Percentiles rank a stretch among this genome's conserved stretches.
Evolutionary conservation across 2,329 filamentous ascomycete genomes (phyloP).

Genomic region (Aspergillus oerlinghausenensis): DNA sequence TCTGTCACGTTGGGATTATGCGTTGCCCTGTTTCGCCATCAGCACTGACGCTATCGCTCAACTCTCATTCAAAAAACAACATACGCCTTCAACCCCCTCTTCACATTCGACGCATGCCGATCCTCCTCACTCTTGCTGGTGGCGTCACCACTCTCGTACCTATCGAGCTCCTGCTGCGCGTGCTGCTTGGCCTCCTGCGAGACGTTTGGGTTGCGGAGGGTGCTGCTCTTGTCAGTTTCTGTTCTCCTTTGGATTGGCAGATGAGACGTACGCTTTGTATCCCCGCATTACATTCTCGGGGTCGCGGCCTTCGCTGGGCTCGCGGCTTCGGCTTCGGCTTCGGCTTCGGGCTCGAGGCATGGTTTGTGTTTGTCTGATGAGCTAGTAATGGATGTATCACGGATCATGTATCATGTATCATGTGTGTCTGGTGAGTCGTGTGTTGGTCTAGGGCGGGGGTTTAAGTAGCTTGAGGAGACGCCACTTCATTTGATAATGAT

Average conservation of each 20-base stretch:
- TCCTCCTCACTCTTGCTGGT: constrained; percentile 12
- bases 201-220: constrained; percentile 16
- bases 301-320: background rate
- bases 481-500: background rate
- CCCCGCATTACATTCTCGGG: constrained; percentile 15
- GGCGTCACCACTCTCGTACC: background rate
- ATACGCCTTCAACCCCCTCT: constrained; percentile 22
- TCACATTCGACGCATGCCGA: constrained; percentile 15
- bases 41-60: background rate
- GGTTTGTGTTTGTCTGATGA: background rate
- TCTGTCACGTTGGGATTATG: constrained; percentile 17
- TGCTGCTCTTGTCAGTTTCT: constrained; percentile 3
- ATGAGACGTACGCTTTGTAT: constrained; percentile 17
- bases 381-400: background rate
- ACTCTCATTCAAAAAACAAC: constrained; percentile 2
- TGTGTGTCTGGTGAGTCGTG: too few species aligned
- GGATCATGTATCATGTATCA: too few species aligned
- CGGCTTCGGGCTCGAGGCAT: background rate
- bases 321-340: background rate
- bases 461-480: background rate
- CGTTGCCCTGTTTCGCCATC: constrained; percentile 12
- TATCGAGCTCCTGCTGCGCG: constrained; percentile 16
- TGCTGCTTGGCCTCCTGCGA: constrained; percentile 13
- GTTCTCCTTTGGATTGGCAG: background rate
- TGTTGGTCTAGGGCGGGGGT: background rate